These are phyloP conservation scores for Xylaria sp. DNA, from an alignment of 2,329 filamentous ascomycete genomes.

Conservation along the genomic window DNA sequence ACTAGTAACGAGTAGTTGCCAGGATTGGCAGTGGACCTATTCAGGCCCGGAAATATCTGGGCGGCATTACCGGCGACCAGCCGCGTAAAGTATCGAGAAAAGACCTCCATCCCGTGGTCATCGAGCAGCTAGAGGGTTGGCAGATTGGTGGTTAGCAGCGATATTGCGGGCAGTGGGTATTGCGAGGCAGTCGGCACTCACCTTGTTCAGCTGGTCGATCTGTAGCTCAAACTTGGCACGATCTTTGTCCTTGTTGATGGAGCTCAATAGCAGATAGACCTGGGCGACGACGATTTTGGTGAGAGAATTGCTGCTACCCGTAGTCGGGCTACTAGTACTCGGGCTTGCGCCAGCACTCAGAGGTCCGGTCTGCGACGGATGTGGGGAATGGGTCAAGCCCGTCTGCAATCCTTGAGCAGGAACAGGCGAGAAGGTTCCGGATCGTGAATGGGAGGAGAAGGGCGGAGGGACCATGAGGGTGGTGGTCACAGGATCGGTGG, in stretches of 20 bases:
- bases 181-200: constrained; percentile 55
- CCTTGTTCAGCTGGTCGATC: constrained; percentile 91
- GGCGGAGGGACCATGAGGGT: constrained; percentile 53
- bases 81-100: constrained; percentile 93
- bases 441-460: constrained; percentile 58
- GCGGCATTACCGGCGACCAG: constrained; percentile 90
- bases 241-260: constrained; percentile 93
- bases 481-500: constrained; percentile 44
- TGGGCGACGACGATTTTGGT: constrained; percentile 96
- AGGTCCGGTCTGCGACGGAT: constrained; percentile 67
- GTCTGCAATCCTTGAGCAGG: constrained; percentile 68
- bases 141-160: constrained; percentile 10
- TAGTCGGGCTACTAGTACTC: constrained; percentile 69
- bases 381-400: constrained; percentile 65
- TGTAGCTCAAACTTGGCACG: constrained; percentile 92
- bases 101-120: constrained; percentile 99
- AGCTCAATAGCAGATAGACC: constrained; percentile 92
- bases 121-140: constrained; percentile 78
- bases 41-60: constrained; percentile 87
- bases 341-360: constrained; percentile 71
- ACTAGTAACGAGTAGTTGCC: constrained; percentile 87
- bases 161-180: constrained; percentile 11
- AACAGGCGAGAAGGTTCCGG: constrained; percentile 73
- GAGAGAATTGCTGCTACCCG: constrained; percentile 71
- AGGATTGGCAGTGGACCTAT: constrained; percentile 76